These are phyloP conservation scores for Pseudogymnoascus sp. DNA, from an alignment of 2,329 filamentous ascomycete genomes.

Conservation along the genomic window DNA sequence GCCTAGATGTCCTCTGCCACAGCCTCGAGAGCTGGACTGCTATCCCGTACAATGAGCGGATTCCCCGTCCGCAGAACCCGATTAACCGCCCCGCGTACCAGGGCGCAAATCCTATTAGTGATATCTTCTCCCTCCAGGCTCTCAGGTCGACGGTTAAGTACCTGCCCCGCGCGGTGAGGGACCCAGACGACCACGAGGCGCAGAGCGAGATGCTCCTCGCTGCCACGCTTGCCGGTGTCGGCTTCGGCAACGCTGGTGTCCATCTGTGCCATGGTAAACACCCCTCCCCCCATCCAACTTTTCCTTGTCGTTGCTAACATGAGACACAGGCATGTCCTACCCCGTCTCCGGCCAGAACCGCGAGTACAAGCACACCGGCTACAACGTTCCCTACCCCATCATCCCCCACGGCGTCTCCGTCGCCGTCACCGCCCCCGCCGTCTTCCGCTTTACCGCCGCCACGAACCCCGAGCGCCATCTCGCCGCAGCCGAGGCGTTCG, in stretches of 20 bases:
- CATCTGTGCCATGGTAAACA: constrained; percentile 61
- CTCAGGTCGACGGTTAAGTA: constrained; percentile 82
- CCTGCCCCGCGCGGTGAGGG: constrained; percentile 74
- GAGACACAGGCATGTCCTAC: constrained; percentile 72
- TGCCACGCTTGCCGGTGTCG: constrained; percentile 86
- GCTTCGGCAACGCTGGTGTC: constrained; percentile 95
- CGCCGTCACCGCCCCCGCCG: constrained; percentile 83
- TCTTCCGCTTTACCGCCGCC: constrained; percentile 86
- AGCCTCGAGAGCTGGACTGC: constrained; percentile 95
- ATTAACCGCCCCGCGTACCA: constrained; percentile 91
- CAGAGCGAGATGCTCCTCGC: constrained; percentile 94
- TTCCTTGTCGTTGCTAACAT: constrained; percentile 5
- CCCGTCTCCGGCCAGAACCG: constrained; percentile 94
- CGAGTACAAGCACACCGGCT: constrained; percentile 82
- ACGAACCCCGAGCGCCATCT: constrained; percentile 91
- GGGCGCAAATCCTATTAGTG: constrained; percentile 93
- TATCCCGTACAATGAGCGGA: constrained; percentile 84
- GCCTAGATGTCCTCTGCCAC: constrained; percentile 92
- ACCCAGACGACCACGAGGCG: constrained; percentile 86
- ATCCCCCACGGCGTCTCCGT: constrained; percentile 96
- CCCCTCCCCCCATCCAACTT: no score
- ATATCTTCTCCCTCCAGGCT: constrained; percentile 89
- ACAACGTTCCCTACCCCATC: constrained; percentile 64
- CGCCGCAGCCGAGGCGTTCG: constrained; percentile 80
- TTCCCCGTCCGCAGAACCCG: constrained; percentile 77